Conservation (phyloP, 179 eudicot species). For the Nepenthes alata region DNA sequence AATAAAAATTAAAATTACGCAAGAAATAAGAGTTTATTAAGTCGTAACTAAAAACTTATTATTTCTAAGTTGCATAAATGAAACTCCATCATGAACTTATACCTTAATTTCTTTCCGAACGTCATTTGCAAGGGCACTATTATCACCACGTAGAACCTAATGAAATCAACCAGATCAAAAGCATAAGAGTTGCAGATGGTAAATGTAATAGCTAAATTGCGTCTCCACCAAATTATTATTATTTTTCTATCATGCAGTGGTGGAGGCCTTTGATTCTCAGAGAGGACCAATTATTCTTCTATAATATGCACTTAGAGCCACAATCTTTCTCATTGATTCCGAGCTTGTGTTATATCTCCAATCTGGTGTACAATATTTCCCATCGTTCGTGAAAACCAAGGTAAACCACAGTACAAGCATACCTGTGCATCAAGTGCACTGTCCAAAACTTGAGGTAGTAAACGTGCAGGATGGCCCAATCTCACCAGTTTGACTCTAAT, state of each 20-base stretch:
- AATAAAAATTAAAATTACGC: too few relatives aligned
- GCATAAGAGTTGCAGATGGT: neutral
- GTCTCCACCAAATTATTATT: too few relatives aligned
- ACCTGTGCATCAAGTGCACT: conserved; percentile 97
- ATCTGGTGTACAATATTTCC: neutral
- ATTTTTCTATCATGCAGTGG: too few relatives aligned
- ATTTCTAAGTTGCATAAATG: neutral
- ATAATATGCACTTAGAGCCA: too few relatives aligned
- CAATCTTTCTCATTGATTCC: too few relatives aligned
- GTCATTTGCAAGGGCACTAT: conserved; percentile 90
- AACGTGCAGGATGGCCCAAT: conserved; percentile 98
- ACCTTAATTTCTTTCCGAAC: conserved; percentile 99
- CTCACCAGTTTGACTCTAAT: conserved; percentile 89
- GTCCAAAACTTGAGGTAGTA: conserved; percentile 95
- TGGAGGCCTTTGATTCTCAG: too few relatives aligned
- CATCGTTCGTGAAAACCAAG: neutral
- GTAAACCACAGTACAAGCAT: neutral
- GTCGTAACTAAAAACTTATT: neutral
- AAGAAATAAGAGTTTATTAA: neutral
- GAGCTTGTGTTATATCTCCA: too few relatives aligned
- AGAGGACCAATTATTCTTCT: too few relatives aligned
- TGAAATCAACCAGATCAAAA: conserved; percentile 9
- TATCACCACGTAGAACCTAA: conserved; percentile 95
- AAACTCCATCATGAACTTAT: conserved; percentile 4
- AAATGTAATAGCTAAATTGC: neutral